Base-by-base conservation (phyloP, 177 flowering plant genomes). In the Vitis hybrid region DNA sequence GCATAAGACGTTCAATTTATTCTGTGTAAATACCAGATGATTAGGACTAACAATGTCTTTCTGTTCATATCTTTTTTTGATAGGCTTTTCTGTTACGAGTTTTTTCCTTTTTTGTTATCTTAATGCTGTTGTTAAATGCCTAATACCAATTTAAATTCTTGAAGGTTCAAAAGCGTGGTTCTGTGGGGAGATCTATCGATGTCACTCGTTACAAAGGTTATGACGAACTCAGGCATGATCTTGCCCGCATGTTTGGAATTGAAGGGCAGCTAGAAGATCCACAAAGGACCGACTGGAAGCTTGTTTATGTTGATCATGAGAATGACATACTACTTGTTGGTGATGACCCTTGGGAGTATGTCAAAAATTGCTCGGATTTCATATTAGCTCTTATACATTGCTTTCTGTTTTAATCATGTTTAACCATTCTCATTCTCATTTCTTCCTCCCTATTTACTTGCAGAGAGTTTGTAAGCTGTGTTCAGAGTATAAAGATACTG, bases 281-380 rank as follows among this genome's bases (percentile, higher is more conserved):
- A 50, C 96, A 82, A 50, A 77, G 87, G 60, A 84, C 81, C 4
- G 94, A 87, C 62, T 92, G 97, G 97, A 90, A 90, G 70, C 85
- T 92, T 18, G 97, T 92, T 12, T 92, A 87, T 31, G 86, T 92
- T 29, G 97, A 92, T 72, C 93, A 90, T 67, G 97, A 90, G 74
- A 92, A 85, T 70, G 97, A 92, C 74, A 88, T 90, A 56, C 77
- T 92, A 63, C 90, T 92, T 66, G 94, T 91, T 61, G 97, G 97
- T 29, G 97, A 91, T 64, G 97, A 91, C 70, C 97, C 97, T 1
- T 91, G 97, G 97, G 94, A 87, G 97, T 92, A 84, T 84, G 97
- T 90, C 15, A 49, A 61, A 19, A 14, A 39, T 20, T 11, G 64
- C 29, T 59, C 9, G 29, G 29, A 26, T 26, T 22, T 26, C 29